These are phyloP conservation scores for Paramecium caudatum DNA, from an alignment of 73 alveolate genomes.

Conservation along the genomic window DNA sequence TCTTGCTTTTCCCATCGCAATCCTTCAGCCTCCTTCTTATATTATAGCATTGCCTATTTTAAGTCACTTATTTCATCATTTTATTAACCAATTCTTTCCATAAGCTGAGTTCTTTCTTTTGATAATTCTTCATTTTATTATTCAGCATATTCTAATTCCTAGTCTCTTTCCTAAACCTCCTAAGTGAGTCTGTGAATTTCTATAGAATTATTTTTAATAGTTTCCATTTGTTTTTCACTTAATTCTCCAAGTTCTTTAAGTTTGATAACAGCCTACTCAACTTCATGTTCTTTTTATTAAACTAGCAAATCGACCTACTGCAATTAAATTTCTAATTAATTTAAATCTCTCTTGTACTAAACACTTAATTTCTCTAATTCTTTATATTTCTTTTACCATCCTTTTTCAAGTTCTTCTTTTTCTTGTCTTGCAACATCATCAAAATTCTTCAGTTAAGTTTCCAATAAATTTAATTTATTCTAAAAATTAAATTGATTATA, in stretches of 20 bases:
- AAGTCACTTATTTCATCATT: background rate
- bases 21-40: background rate
- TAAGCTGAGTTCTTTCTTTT: background rate
- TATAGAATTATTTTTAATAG: background rate
- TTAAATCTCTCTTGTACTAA: slow-evolving; percentile 21
- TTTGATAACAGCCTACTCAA: slow-evolving; percentile 14
- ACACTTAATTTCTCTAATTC: slow-evolving; percentile 22
- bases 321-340: slow-evolving; percentile 2
- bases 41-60: background rate
- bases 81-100: background rate
- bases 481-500: background rate
- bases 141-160: slow-evolving; percentile 1
- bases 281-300: slow-evolving; percentile 54
- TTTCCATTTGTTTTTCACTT: background rate
- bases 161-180: background rate
- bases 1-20: background rate
- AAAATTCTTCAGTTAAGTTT: slow-evolving; percentile 42
- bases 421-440: slow-evolving; percentile 61
- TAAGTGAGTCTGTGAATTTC: background rate
- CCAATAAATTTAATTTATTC: slow-evolving; percentile 39
- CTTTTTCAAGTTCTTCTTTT: slow-evolving; percentile 39
- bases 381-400: slow-evolving; percentile 57
- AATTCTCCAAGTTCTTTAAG: background rate
- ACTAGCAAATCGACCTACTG: background rate
- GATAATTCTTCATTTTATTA: background rate